phyloP scores from a whole-genome alignment of 169 alveolate species.

The Plasmodium malariae region DNA sequence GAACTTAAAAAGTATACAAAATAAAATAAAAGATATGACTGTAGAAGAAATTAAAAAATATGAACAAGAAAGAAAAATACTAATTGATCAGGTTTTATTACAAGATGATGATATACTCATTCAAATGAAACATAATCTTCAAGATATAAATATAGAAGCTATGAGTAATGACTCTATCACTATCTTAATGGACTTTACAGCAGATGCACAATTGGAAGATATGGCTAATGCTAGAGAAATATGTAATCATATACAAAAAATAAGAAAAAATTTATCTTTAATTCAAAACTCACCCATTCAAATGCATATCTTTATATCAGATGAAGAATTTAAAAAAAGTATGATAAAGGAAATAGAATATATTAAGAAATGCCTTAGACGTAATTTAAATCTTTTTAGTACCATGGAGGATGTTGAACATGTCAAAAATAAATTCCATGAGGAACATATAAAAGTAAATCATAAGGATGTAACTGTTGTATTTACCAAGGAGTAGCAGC shows the following conservation, averaged over 20 bases:
- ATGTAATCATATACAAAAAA: slow-evolving; percentile 86
- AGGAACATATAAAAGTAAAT: slow-evolving; percentile 20
- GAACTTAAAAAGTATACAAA: slow-evolving; percentile 86
- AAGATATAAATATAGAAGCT: slow-evolving; percentile 79
- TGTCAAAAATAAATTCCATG: slow-evolving; percentile 10
- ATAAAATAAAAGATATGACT: slow-evolving; percentile 81
- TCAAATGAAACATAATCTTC: slow-evolving; percentile 80
- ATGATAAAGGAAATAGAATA: slow-evolving; percentile 42
- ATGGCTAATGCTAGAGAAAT: slow-evolving; percentile 87
- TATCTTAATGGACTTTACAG: slow-evolving; percentile 83
- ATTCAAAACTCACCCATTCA: slow-evolving; percentile 43
- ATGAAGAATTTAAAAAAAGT: slow-evolving; percentile 2
- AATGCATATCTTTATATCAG: slow-evolving; percentile 24
- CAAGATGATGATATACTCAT: slow-evolving; percentile 84
- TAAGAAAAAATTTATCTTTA: slow-evolving; percentile 79
- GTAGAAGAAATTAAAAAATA: slow-evolving; percentile 65
- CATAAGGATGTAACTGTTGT: slow-evolving; percentile 15
- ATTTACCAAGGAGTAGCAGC: slow-evolving; percentile 14
- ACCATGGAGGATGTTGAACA: neutral
- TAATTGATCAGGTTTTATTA: slow-evolving; percentile 84
- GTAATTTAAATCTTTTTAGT: slow-evolving; percentile 6
- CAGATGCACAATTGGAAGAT: slow-evolving; percentile 81
- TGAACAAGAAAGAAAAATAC: slow-evolving; percentile 74
- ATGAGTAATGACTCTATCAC: slow-evolving; percentile 83
- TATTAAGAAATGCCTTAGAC: slow-evolving; percentile 43